Conservation (phyloP, 2,329 filamentous ascomycete species). For the Myriosclerotinia duriaeana region DNA sequence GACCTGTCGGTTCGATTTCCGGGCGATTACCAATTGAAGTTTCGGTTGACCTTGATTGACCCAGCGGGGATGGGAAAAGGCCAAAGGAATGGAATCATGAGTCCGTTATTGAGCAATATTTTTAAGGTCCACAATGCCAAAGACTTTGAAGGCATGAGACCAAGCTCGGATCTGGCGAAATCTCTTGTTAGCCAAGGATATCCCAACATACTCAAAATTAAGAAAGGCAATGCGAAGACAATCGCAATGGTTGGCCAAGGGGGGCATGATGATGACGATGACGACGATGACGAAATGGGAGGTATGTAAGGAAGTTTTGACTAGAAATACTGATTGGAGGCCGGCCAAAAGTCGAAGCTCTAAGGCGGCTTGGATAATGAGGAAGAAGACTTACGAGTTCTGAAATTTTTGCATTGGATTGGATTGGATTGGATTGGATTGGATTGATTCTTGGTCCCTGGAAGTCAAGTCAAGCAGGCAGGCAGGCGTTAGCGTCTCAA, state of each 20-base stretch:
- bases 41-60: conserved; percentile 69
- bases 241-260: conserved; percentile 40
- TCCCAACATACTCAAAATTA: conserved; percentile 68
- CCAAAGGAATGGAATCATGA: conserved; percentile 49
- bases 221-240: conserved; percentile 74
- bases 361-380: neutral
- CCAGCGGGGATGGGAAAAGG: conserved; percentile 41
- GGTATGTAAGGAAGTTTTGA: conserved; percentile 20
- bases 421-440: neutral
- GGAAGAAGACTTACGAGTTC: neutral
- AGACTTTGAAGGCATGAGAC: conserved; percentile 81
- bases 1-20: conserved; percentile 78
- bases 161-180: conserved; percentile 72
- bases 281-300: conserved; percentile 33
- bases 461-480: neutral
- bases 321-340: neutral
- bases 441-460: neutral
- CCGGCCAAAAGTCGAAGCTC: neutral
- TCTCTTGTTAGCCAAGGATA: conserved; percentile 76
- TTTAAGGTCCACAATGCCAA: conserved; percentile 82
- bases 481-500: conserved; percentile 12
- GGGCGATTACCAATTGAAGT: conserved; percentile 72
- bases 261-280: conserved; percentile 34
- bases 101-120: conserved; percentile 55
- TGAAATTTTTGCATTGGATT: conserved; percentile 1